phyloP scores from a whole-genome alignment of 1,139 yeast genomes.

The Zygoascus meyerae region DNA sequence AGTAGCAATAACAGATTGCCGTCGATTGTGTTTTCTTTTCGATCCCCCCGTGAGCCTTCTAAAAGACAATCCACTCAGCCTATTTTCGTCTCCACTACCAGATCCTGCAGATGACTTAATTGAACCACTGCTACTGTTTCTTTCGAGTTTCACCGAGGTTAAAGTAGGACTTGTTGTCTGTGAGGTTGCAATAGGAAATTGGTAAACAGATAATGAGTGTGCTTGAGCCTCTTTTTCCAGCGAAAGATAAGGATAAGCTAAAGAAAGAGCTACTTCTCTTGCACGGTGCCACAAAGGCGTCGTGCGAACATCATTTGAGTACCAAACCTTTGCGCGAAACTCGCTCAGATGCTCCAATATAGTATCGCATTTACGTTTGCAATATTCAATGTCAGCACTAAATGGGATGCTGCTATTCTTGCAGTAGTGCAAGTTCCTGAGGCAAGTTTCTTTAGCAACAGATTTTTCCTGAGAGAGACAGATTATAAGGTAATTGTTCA shows the following conservation, averaged over 20 bases:
- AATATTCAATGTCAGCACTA: slow-evolving; percentile 20
- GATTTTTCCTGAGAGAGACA: slow-evolving; percentile 21
- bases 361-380: slow-evolving; percentile 17
- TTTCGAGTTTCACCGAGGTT: slow-evolving; percentile 7
- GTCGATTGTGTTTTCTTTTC: slow-evolving; percentile 23
- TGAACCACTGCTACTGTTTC: slow-evolving; percentile 23
- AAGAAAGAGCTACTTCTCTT: slow-evolving; percentile 26
- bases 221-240: slow-evolving; percentile 11
- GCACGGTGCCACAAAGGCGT: slow-evolving; percentile 29
- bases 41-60: slow-evolving; percentile 24
- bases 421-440: slow-evolving; percentile 18
- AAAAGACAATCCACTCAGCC: slow-evolving; percentile 22
- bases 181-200: slow-evolving; percentile 4
- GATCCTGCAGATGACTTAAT: slow-evolving; percentile 15
- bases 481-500: slow-evolving; percentile 22
- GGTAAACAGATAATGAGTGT: neutral
- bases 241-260: slow-evolving; percentile 15
- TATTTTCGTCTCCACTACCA: slow-evolving; percentile 1
- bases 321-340: slow-evolving; percentile 31
- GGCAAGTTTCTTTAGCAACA: slow-evolving; percentile 14
- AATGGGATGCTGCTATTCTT: slow-evolving; percentile 22
- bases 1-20: slow-evolving; percentile 26
- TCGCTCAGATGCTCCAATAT: slow-evolving; percentile 17
- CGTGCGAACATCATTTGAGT: slow-evolving; percentile 31
- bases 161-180: slow-evolving; percentile 1